These are phyloP conservation scores for Angomonas ambiguus DNA, from an alignment of 208 protist genomes.

Conservation along the genomic window DNA sequence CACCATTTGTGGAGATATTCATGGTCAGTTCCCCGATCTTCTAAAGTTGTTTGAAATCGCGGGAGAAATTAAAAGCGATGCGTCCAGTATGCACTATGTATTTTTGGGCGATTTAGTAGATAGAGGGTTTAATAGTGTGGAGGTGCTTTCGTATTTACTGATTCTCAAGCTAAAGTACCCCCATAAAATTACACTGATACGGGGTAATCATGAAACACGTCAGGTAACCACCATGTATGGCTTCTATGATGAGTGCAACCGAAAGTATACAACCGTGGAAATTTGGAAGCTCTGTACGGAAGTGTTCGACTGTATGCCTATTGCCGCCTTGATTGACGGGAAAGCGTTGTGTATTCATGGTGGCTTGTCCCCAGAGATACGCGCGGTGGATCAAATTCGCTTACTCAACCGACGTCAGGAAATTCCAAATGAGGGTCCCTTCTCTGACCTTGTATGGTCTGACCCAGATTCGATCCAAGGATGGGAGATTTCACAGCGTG, in stretches of 20 bases:
- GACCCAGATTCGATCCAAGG: constrained; percentile 85
- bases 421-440: constrained; percentile 82
- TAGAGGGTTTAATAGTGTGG: constrained; percentile 92
- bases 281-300: constrained; percentile 98
- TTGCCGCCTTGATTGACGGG: constrained; percentile 97
- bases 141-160: constrained; percentile 92
- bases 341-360: constrained; percentile 97
- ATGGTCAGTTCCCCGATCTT: constrained; percentile 98
- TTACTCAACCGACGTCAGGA: constrained; percentile 78
- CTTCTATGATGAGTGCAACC: constrained; percentile 90
- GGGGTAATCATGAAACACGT: constrained; percentile 91
- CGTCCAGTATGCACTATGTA: constrained; percentile 77
- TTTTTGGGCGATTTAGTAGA: constrained; percentile 96
- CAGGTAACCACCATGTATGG: constrained; percentile 87
- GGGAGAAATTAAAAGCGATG: constrained; percentile 70
- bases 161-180: constrained; percentile 91
- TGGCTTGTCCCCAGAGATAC: constrained; percentile 96
- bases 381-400: constrained; percentile 78
- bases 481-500: constrained; percentile 76
- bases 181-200: constrained; percentile 76
- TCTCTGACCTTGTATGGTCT: constrained; percentile 87
- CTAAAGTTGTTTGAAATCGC: constrained; percentile 94
- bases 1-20: constrained; percentile 98
- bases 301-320: constrained; percentile 98
- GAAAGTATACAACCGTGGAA: constrained; percentile 86